Conservation (phyloP, 2,329 filamentous ascomycete genomes). For the Teratosphaeria viscida region DNA sequence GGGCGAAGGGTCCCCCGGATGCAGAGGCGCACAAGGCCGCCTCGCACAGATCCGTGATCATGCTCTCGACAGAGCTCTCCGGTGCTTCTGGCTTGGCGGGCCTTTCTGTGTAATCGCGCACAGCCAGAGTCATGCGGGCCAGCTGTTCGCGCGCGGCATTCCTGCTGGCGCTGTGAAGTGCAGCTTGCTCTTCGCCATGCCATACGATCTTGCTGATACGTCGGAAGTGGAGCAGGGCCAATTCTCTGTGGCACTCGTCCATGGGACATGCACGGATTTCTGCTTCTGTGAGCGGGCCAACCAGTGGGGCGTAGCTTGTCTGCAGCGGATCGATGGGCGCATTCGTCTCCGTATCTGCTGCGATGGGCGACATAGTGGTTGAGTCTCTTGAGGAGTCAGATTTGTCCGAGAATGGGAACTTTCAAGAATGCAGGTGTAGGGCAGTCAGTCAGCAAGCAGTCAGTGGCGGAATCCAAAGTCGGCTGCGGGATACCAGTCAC, state of each 20-base stretch:
- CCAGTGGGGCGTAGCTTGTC: neutral
- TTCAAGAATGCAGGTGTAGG: neutral
- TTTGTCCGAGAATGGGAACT: neutral
- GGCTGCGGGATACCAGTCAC: neutral
- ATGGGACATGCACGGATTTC: neutral
- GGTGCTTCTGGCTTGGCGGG: neutral
- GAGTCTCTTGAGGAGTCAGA: neutral
- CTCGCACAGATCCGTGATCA: conserved; percentile 9
- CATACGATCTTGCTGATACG: neutral
- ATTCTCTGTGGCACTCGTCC: neutral
- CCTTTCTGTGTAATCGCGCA: neutral
- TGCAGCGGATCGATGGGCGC: neutral
- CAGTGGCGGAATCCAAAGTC: neutral
- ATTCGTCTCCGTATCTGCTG: neutral
- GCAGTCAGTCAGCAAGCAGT: neutral
- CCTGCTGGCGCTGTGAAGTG: neutral
- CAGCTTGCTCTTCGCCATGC: neutral
- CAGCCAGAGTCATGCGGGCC: conserved; percentile 7
- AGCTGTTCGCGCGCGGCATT: conserved; percentile 8
- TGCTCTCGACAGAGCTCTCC: conserved; percentile 1
- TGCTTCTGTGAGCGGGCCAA: neutral
- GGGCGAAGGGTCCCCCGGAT: neutral
- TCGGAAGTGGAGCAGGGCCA: neutral
- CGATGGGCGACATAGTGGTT: neutral
- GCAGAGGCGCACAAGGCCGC: conserved; percentile 3